Percentiles rank a stretch among this genome's conserved stretches.
Evolutionary conservation across 2,329 filamentous ascomycete species (phyloP).

Genomic region (Phialocephala subalpina): DNA sequence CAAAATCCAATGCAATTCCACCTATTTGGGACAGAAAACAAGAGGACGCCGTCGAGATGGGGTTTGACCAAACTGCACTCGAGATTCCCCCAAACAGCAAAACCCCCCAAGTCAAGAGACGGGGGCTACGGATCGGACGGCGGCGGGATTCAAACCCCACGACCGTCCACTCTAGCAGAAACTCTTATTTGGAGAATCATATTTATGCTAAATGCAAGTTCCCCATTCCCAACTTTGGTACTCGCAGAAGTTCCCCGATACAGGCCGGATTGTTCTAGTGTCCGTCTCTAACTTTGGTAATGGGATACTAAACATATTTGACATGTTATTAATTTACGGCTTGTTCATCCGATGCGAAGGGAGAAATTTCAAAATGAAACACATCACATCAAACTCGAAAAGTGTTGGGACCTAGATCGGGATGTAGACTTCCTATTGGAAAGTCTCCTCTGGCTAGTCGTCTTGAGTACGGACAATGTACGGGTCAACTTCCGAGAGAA

Average conservation of each 20-base stretch:
- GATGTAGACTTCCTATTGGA: background rate
- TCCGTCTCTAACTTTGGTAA: background rate
- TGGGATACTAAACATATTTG: background rate
- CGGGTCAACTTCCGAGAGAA: background rate
- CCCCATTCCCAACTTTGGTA: background rate
- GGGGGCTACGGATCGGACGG: background rate
- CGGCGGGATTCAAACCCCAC: background rate
- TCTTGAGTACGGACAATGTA: background rate
- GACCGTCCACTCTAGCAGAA: background rate
- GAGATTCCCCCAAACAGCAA: background rate
- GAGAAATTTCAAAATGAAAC: background rate
- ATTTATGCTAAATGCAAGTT: background rate
- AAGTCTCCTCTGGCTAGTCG: background rate
- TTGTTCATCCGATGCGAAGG: background rate
- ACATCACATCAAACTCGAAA: background rate
- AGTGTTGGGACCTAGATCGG: background rate
- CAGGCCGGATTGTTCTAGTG: background rate
- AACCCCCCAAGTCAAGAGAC: background rate
- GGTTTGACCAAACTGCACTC: background rate
- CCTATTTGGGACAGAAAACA: background rate
- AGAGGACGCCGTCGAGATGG: background rate
- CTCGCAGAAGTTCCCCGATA: background rate
- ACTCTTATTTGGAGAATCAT: background rate
- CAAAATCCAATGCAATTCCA: too few species aligned
- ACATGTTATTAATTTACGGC: background rate